Conservation (phyloP, 345 rosid species). For the Sisymbrium irio region DNA sequence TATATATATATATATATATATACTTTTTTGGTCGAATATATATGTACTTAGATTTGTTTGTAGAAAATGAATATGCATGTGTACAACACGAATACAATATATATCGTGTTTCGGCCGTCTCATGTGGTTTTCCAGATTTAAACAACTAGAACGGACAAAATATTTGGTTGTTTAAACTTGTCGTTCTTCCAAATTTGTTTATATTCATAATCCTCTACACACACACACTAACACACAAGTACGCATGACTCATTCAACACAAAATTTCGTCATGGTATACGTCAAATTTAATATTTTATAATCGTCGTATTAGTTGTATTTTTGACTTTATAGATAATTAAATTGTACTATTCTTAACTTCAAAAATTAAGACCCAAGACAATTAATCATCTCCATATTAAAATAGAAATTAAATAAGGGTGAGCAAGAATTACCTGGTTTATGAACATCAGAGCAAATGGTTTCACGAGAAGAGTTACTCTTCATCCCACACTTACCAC, state of each 20-base stretch:
- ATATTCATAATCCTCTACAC: not conserved
- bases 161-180: conserved; percentile 1
- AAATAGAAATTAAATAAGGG: not conserved
- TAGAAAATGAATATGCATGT: not conserved
- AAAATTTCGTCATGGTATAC: conserved; percentile 19
- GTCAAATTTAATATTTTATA: conserved; percentile 14
- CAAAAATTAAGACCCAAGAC: not conserved
- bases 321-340: not conserved
- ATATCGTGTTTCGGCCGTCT: conserved; percentile 14
- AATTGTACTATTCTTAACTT: not conserved
- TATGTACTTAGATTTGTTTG: not conserved
- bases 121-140: conserved; percentile 18
- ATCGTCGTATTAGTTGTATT: conserved; percentile 7
- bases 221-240: not conserved
- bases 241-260: conserved; percentile 28
- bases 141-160: conserved; percentile 5
- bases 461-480: conserved; percentile 41
- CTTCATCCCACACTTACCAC: conserved; percentile 61
- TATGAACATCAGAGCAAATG: conserved; percentile 40
- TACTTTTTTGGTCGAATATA: no score
- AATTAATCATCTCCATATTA: no score
- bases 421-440: conserved; percentile 39
- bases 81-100: not conserved
- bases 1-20: no score
- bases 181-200: not conserved